Percentiles rank a stretch among this genome's conserved stretches.
These are phyloP conservation scores for Plasmodium coatneyi DNA, from an alignment of 169 alveolate species.

Conservation along the genomic window DNA sequence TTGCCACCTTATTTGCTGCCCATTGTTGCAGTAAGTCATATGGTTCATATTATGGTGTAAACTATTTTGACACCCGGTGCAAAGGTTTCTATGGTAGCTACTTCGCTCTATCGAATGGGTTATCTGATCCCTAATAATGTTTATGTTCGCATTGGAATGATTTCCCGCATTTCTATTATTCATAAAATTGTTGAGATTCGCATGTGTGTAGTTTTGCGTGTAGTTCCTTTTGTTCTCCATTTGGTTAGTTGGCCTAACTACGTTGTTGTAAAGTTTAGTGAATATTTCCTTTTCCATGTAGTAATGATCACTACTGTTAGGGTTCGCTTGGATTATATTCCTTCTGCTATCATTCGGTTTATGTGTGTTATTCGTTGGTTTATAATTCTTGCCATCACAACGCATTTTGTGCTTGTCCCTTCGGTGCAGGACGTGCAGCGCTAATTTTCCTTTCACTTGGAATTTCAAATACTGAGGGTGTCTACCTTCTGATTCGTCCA, in stretches of 20 bases:
- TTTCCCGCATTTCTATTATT: not conserved
- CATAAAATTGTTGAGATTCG: not conserved
- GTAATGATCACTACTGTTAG: not conserved
- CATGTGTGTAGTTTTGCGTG: not conserved
- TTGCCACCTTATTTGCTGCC: not conserved
- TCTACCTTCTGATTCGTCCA: not conserved
- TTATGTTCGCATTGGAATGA: not conserved
- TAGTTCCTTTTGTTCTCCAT: not conserved
- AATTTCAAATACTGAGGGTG: not conserved
- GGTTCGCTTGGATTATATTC: not conserved
- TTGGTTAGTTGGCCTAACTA: not conserved
- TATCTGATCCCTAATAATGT: not conserved
- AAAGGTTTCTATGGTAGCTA: not conserved
- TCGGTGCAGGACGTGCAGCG: not conserved
- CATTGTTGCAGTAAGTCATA: not conserved
- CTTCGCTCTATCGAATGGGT: not conserved
- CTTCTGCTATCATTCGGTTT: not conserved
- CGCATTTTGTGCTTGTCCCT: not conserved
- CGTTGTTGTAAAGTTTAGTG: not conserved
- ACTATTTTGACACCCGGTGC: not conserved
- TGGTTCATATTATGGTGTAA: not conserved
- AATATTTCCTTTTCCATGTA: not conserved
- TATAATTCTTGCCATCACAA: not conserved
- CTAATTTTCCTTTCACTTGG: not conserved
- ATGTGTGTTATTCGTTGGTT: not conserved